Base-by-base conservation (phyloP, 345 rosid genomes). In the Triadica sebifera region DNA sequence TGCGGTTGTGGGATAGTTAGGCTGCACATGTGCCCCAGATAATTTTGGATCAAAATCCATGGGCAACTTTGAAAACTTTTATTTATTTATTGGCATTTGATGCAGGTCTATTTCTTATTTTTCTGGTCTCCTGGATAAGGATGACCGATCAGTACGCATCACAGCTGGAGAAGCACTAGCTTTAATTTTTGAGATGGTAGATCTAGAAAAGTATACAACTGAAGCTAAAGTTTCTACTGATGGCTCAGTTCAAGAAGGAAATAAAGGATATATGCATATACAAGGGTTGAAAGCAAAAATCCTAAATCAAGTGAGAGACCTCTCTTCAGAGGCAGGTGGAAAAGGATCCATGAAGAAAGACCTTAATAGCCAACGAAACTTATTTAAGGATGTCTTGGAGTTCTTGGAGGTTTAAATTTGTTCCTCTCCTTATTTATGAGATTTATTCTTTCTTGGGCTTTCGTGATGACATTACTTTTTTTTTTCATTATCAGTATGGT, bases 101-200 rank as follows among this genome's bases (percentile, higher is more conserved):
- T 87, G 84, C 88, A 93, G 98, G 88, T 85, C 84, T 10, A 86
- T 93, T 76, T 83, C 91, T 25, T 93, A 89, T 70, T 78, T 95
- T 58, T 91, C 95, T 77, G 62, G 84, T 73, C 82, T 95, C 63
- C 83, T 93, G 47, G 97, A 91, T 59, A 91, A 90, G 79, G 93
- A 93, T 78, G 99, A 95, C 64, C 90, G 99, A 41, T 79, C 91
- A 57, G 81, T 90, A 50, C 97, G 98, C 76, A 89, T 95, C 78
- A 94, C 97, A 76, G 94, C 96, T 81, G 99, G 99, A 53, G 97
- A 91, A 81, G 98, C 96, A 46, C 75, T 95, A 69, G 99, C 92
- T 12, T 46, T 91, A 51, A 88, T 95, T 69, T 89, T 91, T 81
- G 99, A 89, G 85, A 75, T 78, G 17, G 96, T 90, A 76, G 80